Evolutionary conservation across 2,329 filamentous ascomycete genomes (phyloP).

Genomic region (Leptographium lundbergii): DNA sequence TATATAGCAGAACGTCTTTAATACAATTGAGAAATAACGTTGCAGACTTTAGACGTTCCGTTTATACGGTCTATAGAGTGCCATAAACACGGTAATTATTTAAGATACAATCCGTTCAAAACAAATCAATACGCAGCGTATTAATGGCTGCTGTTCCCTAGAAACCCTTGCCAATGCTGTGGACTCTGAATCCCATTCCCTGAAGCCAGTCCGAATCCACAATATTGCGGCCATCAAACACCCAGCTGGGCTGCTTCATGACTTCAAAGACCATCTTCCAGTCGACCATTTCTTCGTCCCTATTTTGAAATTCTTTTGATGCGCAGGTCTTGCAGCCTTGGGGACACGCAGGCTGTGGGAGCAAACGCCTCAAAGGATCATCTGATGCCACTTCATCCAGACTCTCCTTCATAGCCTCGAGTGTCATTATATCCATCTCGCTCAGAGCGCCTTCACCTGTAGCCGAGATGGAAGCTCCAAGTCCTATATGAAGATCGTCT

Average conservation of each 20-base stretch:
- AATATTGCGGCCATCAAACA: conserved; percentile 2
- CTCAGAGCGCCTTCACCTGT: not conserved
- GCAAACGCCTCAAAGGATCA: not conserved
- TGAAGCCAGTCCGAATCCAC: not conserved
- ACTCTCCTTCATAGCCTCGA: not conserved
- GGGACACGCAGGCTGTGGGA: not conserved
- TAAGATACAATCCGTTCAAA: no score
- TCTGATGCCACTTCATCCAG: not conserved
- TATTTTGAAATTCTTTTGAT: not conserved
- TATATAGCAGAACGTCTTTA: no score
- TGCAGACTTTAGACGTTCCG: no score
- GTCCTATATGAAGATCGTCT: not conserved
- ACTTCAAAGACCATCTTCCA: not conserved
- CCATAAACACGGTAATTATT: no score
- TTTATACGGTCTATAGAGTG: no score
- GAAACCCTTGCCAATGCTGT: conserved; percentile 10
- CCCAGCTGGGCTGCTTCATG: conserved; percentile 3
- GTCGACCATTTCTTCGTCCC: not conserved
- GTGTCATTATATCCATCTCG: not conserved
- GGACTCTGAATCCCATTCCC: conserved; percentile 1
- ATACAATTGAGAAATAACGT: no score
- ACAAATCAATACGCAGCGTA: not conserved
- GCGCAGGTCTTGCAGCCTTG: not conserved
- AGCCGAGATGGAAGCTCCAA: not conserved
- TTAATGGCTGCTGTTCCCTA: not conserved